These are phyloP conservation scores for Eucalyptus rudis DNA, from an alignment of 345 rosid species.

Conservation along the genomic window DNA sequence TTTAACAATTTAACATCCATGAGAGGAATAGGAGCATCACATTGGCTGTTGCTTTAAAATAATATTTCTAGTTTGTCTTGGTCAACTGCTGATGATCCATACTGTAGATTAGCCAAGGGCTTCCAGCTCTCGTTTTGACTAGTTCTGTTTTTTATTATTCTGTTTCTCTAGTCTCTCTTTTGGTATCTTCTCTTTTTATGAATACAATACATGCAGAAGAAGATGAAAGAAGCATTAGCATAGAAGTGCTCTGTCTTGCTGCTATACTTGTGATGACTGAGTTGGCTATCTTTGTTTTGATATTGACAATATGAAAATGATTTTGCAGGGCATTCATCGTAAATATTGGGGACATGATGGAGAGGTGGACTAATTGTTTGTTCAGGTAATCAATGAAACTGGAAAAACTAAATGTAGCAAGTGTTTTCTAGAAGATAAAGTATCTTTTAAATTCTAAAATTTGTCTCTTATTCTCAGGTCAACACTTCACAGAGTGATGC, in stretches of 20 bases:
- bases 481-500: slow-evolving; percentile 75
- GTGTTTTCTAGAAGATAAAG: not conserved
- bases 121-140: not conserved
- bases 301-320: not conserved
- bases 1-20: not conserved
- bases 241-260: not conserved
- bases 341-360: slow-evolving; percentile 77
- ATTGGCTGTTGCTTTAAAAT: not conserved
- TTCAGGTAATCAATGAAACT: slow-evolving; percentile 34
- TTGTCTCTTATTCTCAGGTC: slow-evolving; percentile 28
- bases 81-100: not conserved
- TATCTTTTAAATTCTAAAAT: not conserved
- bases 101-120: not conserved
- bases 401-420: not conserved
- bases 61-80: not conserved
- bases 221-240: not conserved
- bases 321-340: slow-evolving; percentile 58
- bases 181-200: not conserved
- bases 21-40: not conserved
- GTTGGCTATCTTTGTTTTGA: not conserved
- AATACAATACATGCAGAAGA: not conserved
- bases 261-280: not conserved
- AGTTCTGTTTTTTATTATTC: not conserved
- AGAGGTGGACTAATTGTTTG: slow-evolving; percentile 80
- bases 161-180: not conserved